Conservation (phyloP, 768 basidiomycete genomes). For the Leucocoprinus leucothites region DNA sequence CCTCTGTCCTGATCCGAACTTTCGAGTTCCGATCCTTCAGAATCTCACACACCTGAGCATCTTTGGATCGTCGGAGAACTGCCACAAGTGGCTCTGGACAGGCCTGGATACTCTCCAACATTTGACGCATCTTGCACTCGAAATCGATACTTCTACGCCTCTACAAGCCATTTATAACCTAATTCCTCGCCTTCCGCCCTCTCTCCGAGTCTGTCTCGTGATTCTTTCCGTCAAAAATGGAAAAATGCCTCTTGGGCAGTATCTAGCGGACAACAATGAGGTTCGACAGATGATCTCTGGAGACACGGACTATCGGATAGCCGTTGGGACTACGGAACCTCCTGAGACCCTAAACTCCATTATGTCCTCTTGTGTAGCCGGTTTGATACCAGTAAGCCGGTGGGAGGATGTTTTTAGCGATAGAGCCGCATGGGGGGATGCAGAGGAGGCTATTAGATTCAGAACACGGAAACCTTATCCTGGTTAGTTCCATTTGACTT, state of each 20-base stretch:
- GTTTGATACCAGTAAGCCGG: background rate
- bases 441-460: background rate
- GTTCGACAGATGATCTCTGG: constrained; percentile 6
- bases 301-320: constrained; percentile 3
- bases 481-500: background rate
- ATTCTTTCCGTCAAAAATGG: background rate
- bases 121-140: constrained; percentile 8
- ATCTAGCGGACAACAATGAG: constrained; percentile 1
- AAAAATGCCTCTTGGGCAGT: background rate
- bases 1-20: constrained; percentile 9
- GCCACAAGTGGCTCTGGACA: constrained; percentile 6
- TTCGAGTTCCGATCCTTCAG: constrained; percentile 1
- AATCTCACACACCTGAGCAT: constrained; percentile 9
- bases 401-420: constrained; percentile 4
- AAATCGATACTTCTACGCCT: constrained; percentile 7
- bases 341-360: background rate
- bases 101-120: background rate
- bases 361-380: background rate
- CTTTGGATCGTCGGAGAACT: constrained; percentile 4
- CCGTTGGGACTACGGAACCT: constrained; percentile 1
- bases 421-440: constrained; percentile 4
- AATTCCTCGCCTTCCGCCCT: background rate
- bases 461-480: background rate
- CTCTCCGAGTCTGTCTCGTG: constrained; percentile 2
- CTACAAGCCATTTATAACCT: constrained; percentile 5